phyloP scores from a whole-genome alignment of 2,329 filamentous ascomycete genomes.

The Chrysoporthe puriensis region DNA sequence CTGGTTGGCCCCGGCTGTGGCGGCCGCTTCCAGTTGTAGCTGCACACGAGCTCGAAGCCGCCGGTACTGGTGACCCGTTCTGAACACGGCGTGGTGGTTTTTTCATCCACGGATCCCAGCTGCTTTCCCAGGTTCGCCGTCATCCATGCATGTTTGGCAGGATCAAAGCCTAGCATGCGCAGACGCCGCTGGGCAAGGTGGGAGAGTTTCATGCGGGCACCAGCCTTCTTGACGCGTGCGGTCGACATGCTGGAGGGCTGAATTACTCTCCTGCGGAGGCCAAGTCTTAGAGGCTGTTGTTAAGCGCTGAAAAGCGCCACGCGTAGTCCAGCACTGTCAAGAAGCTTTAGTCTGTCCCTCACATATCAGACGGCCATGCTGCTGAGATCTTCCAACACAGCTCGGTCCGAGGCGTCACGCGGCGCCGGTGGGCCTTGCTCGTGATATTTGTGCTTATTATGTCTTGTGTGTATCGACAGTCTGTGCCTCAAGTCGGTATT shows the following conservation, averaged over 20 bases:
- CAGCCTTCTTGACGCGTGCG: neutral
- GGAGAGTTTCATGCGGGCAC: neutral
- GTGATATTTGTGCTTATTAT: neutral
- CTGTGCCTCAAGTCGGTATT: neutral
- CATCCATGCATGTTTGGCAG: conserved; percentile 17
- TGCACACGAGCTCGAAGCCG: conserved; percentile 23
- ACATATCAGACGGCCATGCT: neutral
- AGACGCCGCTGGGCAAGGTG: conserved; percentile 19
- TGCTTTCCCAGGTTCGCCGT: conserved; percentile 16
- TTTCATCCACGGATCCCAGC: conserved; percentile 2
- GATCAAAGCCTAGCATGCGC: conserved; percentile 16
- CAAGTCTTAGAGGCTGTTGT: too few species aligned
- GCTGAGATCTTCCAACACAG: neutral
- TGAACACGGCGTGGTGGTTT: conserved; percentile 12
- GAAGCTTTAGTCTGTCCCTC: neutral
- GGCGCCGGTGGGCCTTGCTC: neutral
- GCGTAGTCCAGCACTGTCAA: neutral
- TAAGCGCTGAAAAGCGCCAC: neutral
- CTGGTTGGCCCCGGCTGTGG: neutral
- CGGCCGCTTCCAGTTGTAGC: conserved; percentile 24
- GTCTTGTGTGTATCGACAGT: neutral
- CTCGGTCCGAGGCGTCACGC: neutral
- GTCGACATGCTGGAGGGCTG: neutral
- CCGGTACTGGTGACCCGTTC: conserved; percentile 18
- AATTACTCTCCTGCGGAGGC: too few species aligned